A percentile compares a stretch with the other conserved stretches of the same genome.
These are phyloP conservation scores for Heliamphora pulchella DNA, from an alignment of 179 eudicot genomes.

Conservation along the genomic window DNA sequence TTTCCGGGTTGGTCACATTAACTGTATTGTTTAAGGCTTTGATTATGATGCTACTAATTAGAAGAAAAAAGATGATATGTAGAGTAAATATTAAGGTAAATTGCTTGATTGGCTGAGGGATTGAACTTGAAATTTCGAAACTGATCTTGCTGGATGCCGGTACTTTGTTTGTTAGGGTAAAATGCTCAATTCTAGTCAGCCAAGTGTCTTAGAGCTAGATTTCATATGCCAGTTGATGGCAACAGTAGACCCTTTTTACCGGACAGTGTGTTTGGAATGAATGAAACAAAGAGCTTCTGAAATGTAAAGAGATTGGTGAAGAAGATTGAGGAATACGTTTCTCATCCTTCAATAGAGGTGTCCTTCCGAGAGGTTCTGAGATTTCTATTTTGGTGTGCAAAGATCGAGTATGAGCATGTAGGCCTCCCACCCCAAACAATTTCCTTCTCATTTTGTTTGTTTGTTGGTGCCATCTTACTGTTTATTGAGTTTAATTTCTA, in stretches of 20 bases:
- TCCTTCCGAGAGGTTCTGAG: neutral
- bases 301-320: neutral
- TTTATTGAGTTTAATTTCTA: neutral
- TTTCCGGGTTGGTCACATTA: no score
- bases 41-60: neutral
- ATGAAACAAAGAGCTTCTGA: slow-evolving; percentile 1
- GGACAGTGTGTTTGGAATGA: neutral
- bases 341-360: neutral
- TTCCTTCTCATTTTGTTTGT: neutral
- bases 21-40: neutral
- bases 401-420: neutral
- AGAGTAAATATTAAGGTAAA: neutral
- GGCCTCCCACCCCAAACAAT: neutral
- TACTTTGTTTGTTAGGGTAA: neutral
- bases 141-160: neutral
- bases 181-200: neutral
- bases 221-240: neutral
- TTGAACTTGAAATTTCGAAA: neutral
- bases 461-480: neutral
- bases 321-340: neutral
- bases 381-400: neutral
- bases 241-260: no score
- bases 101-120: neutral
- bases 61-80: neutral
- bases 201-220: neutral